Evolutionary conservation across 352 stramenopile genomes (phyloP).

Genomic region (Pythium coloratum): DNA sequence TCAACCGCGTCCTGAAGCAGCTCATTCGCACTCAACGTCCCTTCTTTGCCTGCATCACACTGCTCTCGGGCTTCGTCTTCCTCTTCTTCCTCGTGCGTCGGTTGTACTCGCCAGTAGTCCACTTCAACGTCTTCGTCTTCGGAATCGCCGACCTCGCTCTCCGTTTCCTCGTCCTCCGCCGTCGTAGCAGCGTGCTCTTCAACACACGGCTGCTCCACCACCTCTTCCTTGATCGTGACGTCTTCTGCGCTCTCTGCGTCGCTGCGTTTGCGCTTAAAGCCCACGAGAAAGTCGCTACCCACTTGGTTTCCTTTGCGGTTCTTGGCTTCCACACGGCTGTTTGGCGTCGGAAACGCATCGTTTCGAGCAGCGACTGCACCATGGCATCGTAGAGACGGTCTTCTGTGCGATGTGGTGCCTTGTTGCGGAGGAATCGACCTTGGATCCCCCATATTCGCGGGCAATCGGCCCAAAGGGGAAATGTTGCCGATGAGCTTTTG

Average conservation of each 20-base stretch:
- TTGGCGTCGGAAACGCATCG: not conserved
- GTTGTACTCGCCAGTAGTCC: no score
- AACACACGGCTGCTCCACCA: not conserved
- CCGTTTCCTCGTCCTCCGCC: not conserved
- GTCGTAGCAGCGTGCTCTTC: not conserved
- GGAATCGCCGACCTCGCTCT: not conserved
- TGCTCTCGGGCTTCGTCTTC: not conserved
- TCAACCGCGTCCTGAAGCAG: not conserved
- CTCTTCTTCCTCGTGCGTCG: not conserved
- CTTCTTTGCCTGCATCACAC: no score
- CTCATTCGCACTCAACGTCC: no score
- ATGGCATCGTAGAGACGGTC: not conserved
- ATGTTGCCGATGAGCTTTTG: not conserved
- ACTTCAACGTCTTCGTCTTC: not conserved
- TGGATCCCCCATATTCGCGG: not conserved
- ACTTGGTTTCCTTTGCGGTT: not conserved
- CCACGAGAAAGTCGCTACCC: not conserved
- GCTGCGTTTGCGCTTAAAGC: not conserved
- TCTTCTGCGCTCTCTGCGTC: not conserved
- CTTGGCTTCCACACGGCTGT: not conserved
- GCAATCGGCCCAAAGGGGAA: not conserved
- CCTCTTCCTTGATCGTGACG: not conserved
- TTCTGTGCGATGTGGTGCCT: not conserved
- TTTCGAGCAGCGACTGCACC: not conserved
- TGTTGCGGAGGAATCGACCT: not conserved